Percentiles rank a stretch among this genome's conserved stretches.
phyloP scores from a whole-genome alignment of 2,329 filamentous ascomycete genomes.

The Phaeosphaeria sp. region DNA sequence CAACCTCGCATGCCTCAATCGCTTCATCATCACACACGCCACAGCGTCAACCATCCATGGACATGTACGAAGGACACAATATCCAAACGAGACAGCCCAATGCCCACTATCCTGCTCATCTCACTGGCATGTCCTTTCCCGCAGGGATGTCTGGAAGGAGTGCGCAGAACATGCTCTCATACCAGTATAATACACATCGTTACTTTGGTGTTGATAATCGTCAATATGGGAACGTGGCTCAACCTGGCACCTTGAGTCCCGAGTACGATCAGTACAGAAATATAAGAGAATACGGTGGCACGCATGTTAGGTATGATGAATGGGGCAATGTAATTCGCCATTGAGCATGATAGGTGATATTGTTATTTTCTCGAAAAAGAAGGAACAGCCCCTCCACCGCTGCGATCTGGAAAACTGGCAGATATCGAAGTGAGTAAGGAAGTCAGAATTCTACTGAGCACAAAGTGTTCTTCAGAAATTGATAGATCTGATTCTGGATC shows the following conservation, averaged over 20 bases:
- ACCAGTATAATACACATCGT: neutral
- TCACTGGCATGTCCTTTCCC: neutral
- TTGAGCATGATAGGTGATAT: neutral
- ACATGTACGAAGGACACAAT: neutral
- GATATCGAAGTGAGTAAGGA: neutral
- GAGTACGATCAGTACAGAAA: neutral
- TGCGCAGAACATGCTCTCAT: neutral
- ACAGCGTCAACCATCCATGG: neutral
- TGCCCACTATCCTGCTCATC: neutral
- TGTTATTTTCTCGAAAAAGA: neutral
- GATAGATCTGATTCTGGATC: too few species aligned
- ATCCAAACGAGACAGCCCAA: neutral
- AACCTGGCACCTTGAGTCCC: neutral
- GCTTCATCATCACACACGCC: neutral
- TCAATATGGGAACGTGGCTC: neutral
- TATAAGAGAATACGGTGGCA: too few species aligned
- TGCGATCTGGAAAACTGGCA: neutral
- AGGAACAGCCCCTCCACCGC: neutral
- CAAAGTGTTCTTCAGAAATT: too few species aligned
- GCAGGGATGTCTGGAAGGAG: neutral
- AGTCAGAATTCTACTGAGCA: too few species aligned
- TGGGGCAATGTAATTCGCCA: neutral
- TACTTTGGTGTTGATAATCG: neutral
- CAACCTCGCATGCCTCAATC: neutral
- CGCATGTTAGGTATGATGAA: too few species aligned